Percentiles rank a stretch among this genome's conserved stretches.
phyloP scores from a whole-genome alignment of 805 yeast genomes.

The Cyberlindnera americana region DNA sequence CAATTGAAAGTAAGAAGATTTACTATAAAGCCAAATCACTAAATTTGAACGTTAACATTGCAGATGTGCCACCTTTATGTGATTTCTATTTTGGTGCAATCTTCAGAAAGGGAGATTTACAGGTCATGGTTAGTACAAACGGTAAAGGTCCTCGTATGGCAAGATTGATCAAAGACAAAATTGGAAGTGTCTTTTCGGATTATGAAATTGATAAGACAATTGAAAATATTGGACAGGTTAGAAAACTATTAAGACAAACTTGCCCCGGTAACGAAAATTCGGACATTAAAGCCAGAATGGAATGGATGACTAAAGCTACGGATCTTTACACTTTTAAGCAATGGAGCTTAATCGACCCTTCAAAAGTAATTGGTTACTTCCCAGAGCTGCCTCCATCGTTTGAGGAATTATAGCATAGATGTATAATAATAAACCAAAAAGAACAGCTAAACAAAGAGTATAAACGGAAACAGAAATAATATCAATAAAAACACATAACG shows the following conservation, averaged over 20 bases:
- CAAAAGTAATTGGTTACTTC: slow-evolving; percentile 28
- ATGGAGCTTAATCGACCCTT: slow-evolving; percentile 48
- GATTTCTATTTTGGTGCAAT: slow-evolving; percentile 85
- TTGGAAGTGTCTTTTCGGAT: slow-evolving; percentile 40
- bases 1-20: slow-evolving; percentile 51
- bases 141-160: slow-evolving; percentile 80
- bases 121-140: slow-evolving; percentile 78
- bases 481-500: neutral
- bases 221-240: slow-evolving; percentile 52
- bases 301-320: slow-evolving; percentile 63
- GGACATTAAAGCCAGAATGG: slow-evolving; percentile 61
- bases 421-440: neutral
- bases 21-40: slow-evolving; percentile 45
- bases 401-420: slow-evolving; percentile 4
- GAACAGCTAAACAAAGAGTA: no score
- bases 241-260: slow-evolving; percentile 45
- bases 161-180: slow-evolving; percentile 52
- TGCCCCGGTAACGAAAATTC: slow-evolving; percentile 43
- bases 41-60: slow-evolving; percentile 67
- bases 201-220: slow-evolving; percentile 52
- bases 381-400: slow-evolving; percentile 47
- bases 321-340: slow-evolving; percentile 55
- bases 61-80: slow-evolving; percentile 80
- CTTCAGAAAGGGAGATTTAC: slow-evolving; percentile 67
- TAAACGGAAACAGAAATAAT: no score